Conservation (phyloP, 768 basidiomycete genomes). For the Coprinopsis cinerea region DNA sequence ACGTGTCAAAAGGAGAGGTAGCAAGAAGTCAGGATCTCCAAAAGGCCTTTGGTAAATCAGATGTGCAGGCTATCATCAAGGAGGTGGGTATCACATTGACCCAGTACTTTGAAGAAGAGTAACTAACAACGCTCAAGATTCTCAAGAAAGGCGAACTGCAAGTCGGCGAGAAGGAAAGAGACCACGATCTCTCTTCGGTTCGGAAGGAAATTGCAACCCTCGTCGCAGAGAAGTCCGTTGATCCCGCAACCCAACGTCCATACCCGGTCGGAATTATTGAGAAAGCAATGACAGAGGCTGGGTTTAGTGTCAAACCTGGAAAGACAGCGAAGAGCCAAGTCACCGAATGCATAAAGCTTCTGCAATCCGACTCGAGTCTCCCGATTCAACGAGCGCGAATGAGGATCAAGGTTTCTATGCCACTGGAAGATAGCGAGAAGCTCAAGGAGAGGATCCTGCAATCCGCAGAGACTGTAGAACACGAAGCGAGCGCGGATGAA, state of each 20-base stretch:
- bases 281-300: constrained; percentile 94
- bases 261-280: constrained; percentile 96
- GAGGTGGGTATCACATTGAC: constrained; percentile 47
- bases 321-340: constrained; percentile 97
- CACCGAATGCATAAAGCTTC: constrained; percentile 78
- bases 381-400: constrained; percentile 92
- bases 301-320: constrained; percentile 81
- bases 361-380: constrained; percentile 79
- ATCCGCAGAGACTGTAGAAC: constrained; percentile 78
- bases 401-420: constrained; percentile 81
- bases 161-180: constrained; percentile 94
- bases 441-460: constrained; percentile 68
- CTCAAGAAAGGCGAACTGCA: constrained; percentile 95
- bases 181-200: constrained; percentile 79
- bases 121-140: constrained; percentile 46
- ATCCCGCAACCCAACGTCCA: constrained; percentile 82
- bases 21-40: constrained; percentile 86
- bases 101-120: not conserved
- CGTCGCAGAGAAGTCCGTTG: constrained; percentile 93
- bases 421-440: constrained; percentile 55
- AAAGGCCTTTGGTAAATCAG: constrained; percentile 83
- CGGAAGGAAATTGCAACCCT: constrained; percentile 89
- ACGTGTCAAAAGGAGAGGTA: constrained; percentile 94
- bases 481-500: constrained; percentile 66
- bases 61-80: constrained; percentile 66